Conservation (phyloP, 495 filamentous ascomycete genomes). For the Penicillium salamii region DNA sequence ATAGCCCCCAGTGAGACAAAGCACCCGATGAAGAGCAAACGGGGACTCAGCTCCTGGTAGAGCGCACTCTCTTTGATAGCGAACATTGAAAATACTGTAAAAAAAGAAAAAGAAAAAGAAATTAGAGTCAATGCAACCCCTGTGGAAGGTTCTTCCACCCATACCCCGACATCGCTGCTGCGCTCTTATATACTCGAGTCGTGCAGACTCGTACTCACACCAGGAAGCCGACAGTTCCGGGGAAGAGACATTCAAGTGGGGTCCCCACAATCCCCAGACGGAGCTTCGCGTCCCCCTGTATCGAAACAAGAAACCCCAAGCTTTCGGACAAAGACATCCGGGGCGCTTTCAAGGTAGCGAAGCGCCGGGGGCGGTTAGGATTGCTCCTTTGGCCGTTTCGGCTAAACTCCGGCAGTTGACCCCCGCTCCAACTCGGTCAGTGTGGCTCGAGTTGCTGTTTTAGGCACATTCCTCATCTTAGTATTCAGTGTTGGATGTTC, state of each 20-base stretch:
- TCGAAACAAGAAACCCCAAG: background rate
- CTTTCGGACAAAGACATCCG: background rate
- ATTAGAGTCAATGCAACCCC: background rate
- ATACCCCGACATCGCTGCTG: background rate
- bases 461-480: background rate
- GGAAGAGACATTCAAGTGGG: background rate
- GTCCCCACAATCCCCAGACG: background rate
- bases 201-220: background rate
- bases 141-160: background rate
- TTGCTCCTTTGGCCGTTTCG: background rate
- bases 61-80: background rate
- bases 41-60: slow-evolving; percentile 8
- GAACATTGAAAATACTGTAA: background rate
- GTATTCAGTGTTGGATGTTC: background rate
- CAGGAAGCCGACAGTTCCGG: background rate
- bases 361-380: background rate
- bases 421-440: background rate
- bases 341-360: background rate
- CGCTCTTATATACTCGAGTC: background rate
- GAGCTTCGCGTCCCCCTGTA: too few relatives aligned
- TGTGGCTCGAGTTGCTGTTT: background rate
- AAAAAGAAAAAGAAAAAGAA: too few relatives aligned
- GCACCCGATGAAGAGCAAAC: slow-evolving; percentile 7
- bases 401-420: background rate
- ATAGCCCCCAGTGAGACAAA: slow-evolving; percentile 5